A percentile compares a stretch with the other conserved stretches of the same genome.
Evolutionary conservation across 306 rosid genomes (phyloP).

Genomic region (Abrus precatorius): DNA sequence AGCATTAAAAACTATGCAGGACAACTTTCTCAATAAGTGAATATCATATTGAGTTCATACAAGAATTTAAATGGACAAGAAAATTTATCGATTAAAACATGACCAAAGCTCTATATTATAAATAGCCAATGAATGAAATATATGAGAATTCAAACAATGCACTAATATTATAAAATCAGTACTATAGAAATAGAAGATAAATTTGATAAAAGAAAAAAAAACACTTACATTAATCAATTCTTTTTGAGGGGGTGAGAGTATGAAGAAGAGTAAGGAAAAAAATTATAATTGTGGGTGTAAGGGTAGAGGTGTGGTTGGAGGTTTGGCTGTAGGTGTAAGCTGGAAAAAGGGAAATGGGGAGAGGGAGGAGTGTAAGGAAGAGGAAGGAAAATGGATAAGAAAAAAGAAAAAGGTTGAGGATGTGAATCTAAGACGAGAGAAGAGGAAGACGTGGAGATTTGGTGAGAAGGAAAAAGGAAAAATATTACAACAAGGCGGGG

Average conservation of each 20-base stretch:
- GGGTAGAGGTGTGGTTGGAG: no score
- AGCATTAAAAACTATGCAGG: neutral
- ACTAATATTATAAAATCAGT: slow-evolving; percentile 14
- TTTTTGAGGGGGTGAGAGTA: slow-evolving; percentile 59
- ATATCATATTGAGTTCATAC: neutral
- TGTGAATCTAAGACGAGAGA: no score
- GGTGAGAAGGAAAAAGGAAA: no score
- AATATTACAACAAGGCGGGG: no score
- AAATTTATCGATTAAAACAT: slow-evolving; percentile 6
- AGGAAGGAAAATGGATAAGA: no score
- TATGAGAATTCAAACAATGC: slow-evolving; percentile 18
- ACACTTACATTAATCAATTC: slow-evolving; percentile 77
- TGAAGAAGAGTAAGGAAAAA: no score
- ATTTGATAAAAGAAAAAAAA: neutral
- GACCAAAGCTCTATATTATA: slow-evolving; percentile 7
- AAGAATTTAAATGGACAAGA: slow-evolving; percentile 1
- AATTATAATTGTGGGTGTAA: no score
- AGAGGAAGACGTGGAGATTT: no score
- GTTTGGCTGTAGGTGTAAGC: no score
- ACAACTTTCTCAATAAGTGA: slow-evolving; percentile 29
- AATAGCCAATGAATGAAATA: neutral
- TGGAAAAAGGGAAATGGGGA: no score
- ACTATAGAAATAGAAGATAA: slow-evolving; percentile 29
- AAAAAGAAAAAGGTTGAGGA: no score
- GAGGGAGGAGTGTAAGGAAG: no score